These are phyloP conservation scores for Camelina hispida DNA, from an alignment of 345 rosid genomes.

Conservation along the genomic window DNA sequence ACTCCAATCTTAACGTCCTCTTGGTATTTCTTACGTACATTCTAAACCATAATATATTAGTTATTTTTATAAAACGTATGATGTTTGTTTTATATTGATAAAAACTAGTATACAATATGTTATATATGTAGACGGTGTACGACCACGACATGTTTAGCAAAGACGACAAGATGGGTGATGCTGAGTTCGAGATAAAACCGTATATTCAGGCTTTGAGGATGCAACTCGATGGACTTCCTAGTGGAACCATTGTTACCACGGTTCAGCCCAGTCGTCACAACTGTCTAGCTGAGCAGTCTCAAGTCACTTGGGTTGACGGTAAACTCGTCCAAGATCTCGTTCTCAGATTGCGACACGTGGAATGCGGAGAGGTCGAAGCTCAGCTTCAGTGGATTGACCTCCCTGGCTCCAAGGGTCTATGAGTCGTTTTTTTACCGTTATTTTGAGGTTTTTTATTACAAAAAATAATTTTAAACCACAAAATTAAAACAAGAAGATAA, in stretches of 20 bases:
- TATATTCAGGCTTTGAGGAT: conserved; percentile 70
- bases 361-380: conserved; percentile 87
- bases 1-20: conserved; percentile 59
- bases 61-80: not conserved
- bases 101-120: not conserved
- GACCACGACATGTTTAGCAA: conserved; percentile 85
- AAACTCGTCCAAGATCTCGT: conserved; percentile 65
- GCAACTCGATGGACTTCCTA: conserved; percentile 56
- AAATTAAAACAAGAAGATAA: not conserved
- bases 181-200: conserved; percentile 69
- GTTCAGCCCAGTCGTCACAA: conserved; percentile 62
- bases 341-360: conserved; percentile 80
- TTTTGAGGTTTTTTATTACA: not conserved
- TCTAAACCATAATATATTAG: not conserved
- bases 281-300: conserved; percentile 74
- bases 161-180: conserved; percentile 97
- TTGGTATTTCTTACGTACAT: conserved; percentile 52
- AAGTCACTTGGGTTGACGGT: conserved; percentile 52
- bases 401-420: conserved; percentile 70
- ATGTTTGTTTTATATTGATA: not conserved
- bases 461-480: not conserved
- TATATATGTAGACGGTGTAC: conserved; percentile 63
- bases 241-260: conserved; percentile 65
- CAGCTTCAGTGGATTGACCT: conserved; percentile 87
- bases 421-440: not conserved